These are phyloP conservation scores for Cucurbita ficifolia DNA, from an alignment of 306 rosid genomes.

Conservation along the genomic window DNA sequence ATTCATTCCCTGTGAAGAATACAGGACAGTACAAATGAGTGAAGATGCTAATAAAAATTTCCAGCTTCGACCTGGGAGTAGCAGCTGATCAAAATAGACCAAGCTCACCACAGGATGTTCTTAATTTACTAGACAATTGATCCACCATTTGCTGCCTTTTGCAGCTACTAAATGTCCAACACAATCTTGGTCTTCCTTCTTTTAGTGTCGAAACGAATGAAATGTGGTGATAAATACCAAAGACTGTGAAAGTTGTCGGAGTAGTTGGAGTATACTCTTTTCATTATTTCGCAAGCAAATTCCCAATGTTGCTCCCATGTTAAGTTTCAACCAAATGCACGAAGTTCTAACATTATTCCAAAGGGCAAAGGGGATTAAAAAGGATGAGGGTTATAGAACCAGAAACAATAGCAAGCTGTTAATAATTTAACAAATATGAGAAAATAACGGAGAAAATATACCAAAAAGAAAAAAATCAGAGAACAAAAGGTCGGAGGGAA, in stretches of 20 bases:
- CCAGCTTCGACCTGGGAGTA: background rate
- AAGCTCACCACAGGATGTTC: too few species aligned
- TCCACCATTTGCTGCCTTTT: background rate
- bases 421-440: background rate
- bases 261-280: background rate
- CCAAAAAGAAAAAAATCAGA: background rate
- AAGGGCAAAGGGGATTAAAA: background rate
- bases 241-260: background rate
- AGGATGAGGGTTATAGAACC: background rate
- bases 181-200: background rate
- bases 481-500: background rate
- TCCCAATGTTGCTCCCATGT: background rate
- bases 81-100: too few species aligned
- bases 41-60: background rate
- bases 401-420: background rate
- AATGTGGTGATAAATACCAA: background rate
- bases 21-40: background rate
- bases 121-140: background rate
- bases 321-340: background rate
- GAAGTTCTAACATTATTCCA: background rate
- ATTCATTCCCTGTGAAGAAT: slow-evolving; percentile 44
- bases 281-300: background rate
- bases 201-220: background rate
- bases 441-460: background rate
- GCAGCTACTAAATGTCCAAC: background rate